Evolutionary conservation across 2,329 filamentous ascomycete genomes (phyloP).

Genomic region (Neoscytalidium dimidiatum): DNA sequence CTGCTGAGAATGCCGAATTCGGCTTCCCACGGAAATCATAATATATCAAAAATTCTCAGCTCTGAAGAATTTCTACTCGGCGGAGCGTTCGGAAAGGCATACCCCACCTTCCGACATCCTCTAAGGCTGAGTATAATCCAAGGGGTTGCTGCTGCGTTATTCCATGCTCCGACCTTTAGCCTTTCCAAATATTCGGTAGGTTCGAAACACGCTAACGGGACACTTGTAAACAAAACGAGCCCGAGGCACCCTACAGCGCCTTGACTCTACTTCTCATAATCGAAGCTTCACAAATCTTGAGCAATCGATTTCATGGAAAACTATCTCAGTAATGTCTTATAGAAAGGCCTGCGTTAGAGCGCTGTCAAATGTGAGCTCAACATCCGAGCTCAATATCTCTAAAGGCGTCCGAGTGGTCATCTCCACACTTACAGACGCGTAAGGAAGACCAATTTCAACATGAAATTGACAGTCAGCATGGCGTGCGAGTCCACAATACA

Average conservation of each 20-base stretch:
- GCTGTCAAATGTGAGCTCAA: too few species aligned
- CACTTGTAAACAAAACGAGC: neutral
- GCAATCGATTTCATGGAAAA: too few species aligned
- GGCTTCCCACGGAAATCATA: neutral
- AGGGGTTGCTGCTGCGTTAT: neutral
- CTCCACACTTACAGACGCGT: too few species aligned
- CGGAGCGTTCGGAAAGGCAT: neutral
- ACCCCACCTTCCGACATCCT: neutral
- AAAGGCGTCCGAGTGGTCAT: too few species aligned
- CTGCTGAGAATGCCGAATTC: neutral
- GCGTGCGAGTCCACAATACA: too few species aligned
- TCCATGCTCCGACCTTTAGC: neutral
- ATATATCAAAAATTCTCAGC: neutral
- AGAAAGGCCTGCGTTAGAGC: too few species aligned
- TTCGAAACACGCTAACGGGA: neutral
- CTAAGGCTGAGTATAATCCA: neutral
- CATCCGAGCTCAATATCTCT: too few species aligned
- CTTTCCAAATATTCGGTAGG: neutral
- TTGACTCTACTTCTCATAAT: neutral
- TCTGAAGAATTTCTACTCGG: neutral
- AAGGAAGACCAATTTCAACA: too few species aligned
- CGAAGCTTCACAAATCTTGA: too few species aligned
- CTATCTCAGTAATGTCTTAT: too few species aligned
- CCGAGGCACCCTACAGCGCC: neutral
- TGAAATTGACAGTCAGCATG: too few species aligned